These are phyloP conservation scores for Penicillium sumatraense DNA, from an alignment of 2,329 filamentous ascomycete genomes.

Conservation along the genomic window DNA sequence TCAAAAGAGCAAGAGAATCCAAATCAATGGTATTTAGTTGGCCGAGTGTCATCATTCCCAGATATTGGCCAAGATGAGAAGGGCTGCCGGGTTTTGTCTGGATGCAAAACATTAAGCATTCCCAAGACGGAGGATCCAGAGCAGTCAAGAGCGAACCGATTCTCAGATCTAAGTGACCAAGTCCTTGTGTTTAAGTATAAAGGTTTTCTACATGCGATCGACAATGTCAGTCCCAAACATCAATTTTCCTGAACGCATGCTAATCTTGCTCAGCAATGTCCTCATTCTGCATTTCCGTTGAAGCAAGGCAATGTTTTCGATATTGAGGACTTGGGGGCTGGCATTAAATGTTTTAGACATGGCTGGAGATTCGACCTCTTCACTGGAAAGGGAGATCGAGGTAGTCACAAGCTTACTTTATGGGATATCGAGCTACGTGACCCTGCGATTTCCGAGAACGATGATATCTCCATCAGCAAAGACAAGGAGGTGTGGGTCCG, in stretches of 20 bases:
- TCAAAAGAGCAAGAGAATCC: background rate
- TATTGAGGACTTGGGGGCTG: constrained; percentile 71
- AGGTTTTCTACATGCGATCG: constrained; percentile 64
- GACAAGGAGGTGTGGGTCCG: constrained; percentile 24
- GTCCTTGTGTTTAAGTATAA: constrained; percentile 67
- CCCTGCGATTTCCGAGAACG: background rate
- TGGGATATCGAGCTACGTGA: constrained; percentile 64
- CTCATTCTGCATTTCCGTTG: constrained; percentile 67
- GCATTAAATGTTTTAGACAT: constrained; percentile 67
- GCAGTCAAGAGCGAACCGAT: constrained; percentile 32
- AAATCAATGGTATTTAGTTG: constrained; percentile 7
- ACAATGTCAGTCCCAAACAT: constrained; percentile 55
- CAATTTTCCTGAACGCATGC: background rate
- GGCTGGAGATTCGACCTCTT: constrained; percentile 70
- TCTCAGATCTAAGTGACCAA: constrained; percentile 55
- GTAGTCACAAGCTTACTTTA: constrained; percentile 60
- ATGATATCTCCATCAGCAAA: background rate
- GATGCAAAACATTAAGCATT: constrained; percentile 10
- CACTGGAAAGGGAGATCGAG: constrained; percentile 63
- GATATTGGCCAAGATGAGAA: constrained; percentile 13
- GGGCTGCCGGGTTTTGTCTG: constrained; percentile 8
- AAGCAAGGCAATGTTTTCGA: constrained; percentile 65
- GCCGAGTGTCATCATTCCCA: constrained; percentile 6
- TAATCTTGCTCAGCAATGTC: constrained; percentile 56
- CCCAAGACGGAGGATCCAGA: constrained; percentile 2